phyloP scores from a whole-genome alignment of 2,329 filamentous ascomycete species.

The Lasiodiplodia citricola region DNA sequence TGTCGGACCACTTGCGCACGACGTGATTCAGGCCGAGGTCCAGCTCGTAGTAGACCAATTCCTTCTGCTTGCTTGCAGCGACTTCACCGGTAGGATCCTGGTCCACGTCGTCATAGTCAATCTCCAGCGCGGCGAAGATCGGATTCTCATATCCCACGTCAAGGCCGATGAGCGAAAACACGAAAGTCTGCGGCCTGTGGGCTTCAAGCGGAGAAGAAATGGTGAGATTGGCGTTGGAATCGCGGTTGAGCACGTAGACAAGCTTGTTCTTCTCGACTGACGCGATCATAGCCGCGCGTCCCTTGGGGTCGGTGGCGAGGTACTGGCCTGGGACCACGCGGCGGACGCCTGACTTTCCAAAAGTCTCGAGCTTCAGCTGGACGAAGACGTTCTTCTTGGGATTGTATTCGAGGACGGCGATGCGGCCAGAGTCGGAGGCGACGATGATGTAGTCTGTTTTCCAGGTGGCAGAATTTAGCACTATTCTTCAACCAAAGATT shows the following conservation, averaged over 20 bases:
- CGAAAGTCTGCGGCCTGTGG: constrained; percentile 88
- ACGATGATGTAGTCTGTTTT: constrained; percentile 89
- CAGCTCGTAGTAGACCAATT: constrained; percentile 95
- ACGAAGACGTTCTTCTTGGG: constrained; percentile 85
- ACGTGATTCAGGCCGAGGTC: constrained; percentile 97
- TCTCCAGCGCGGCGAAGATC: constrained; percentile 91
- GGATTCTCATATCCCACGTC: constrained; percentile 98
- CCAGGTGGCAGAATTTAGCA: constrained; percentile 34
- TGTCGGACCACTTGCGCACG: constrained; percentile 93
- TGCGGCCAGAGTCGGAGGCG: constrained; percentile 92
- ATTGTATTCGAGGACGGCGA: constrained; percentile 91
- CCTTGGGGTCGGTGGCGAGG: constrained; percentile 92
- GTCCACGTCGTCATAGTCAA: constrained; percentile 90
- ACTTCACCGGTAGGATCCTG: constrained; percentile 88
- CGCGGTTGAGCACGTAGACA: constrained; percentile 96
- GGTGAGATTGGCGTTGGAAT: constrained; percentile 90
- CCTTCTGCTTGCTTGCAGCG: constrained; percentile 81
- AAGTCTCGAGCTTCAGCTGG: constrained; percentile 93
- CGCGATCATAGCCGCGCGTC: constrained; percentile 90
- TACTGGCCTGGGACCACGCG: constrained; percentile 96
- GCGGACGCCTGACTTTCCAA: constrained; percentile 93
- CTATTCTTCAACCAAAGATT: constrained; percentile 31
- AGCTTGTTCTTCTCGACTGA: constrained; percentile 99
- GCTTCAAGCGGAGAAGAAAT: constrained; percentile 98
- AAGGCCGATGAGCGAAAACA: constrained; percentile 84